A percentile compares a stretch with the other conserved stretches of the same genome.
Evolutionary conservation across 441 rosid genomes (phyloP).

Genomic region (Hura crepitans): DNA sequence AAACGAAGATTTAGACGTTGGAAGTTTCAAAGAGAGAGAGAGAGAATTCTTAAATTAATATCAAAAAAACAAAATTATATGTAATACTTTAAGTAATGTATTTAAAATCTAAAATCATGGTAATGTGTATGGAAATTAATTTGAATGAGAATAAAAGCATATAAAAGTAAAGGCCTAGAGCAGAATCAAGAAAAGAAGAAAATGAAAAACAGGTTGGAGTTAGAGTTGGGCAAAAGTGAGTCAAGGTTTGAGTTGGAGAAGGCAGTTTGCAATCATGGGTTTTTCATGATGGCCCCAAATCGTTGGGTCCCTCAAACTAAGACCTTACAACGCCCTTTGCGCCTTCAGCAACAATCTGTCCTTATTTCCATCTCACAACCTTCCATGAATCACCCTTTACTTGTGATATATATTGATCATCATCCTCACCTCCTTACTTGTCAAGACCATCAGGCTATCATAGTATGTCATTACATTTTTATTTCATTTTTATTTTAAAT

Average conservation of each 20-base stretch:
- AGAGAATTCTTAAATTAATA: too few relatives aligned
- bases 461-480: background rate
- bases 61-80: too few relatives aligned
- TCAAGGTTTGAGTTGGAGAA: constrained; percentile 35
- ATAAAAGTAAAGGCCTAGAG: too few relatives aligned
- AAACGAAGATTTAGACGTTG: too few relatives aligned
- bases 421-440: background rate
- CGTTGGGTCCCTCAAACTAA: constrained; percentile 35
- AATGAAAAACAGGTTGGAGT: background rate
- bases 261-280: constrained; percentile 60
- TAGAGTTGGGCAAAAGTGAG: background rate
- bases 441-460: constrained; percentile 18
- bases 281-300: constrained; percentile 65
- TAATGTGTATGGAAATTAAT: too few relatives aligned
- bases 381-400: background rate
- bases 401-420: constrained; percentile 24
- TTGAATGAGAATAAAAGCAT: too few relatives aligned
- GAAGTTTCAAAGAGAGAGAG: too few relatives aligned
- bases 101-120: too few relatives aligned
- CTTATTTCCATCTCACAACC: constrained; percentile 38
- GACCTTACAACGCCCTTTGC: constrained; percentile 41
- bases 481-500: background rate
- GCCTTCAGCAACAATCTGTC: constrained; percentile 24
- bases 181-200: background rate
- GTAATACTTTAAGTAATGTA: too few relatives aligned